Evolutionary conservation across 1,139 yeast species (phyloP).

Genomic region (Sugiyamaella japonica): DNA sequence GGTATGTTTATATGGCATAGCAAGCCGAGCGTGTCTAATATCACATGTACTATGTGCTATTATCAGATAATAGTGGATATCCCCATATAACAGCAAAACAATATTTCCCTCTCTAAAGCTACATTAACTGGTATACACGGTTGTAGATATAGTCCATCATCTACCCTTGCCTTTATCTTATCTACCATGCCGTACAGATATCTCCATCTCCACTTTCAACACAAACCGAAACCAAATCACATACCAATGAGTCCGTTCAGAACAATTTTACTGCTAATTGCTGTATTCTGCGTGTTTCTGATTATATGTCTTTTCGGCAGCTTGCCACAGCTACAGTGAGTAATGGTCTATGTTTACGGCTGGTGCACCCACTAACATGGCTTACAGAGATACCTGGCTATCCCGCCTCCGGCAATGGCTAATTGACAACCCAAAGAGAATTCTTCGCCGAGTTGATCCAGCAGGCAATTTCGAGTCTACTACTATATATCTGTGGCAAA

Average conservation of each 20-base stretch:
- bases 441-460: constrained; percentile 10
- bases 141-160: too few relatives aligned
- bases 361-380: neutral
- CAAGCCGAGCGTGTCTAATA: too few relatives aligned
- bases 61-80: too few relatives aligned
- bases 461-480: constrained; percentile 9
- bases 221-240: neutral
- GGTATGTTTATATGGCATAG: too few relatives aligned
- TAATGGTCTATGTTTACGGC: constrained; percentile 13
- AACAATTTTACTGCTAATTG: constrained; percentile 21
- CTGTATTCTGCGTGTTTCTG: constrained; percentile 31
- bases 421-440: constrained; percentile 4
- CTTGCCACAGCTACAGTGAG: constrained; percentile 48
- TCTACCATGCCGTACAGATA: too few relatives aligned
- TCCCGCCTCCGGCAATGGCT: constrained; percentile 22
- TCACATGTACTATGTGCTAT: too few relatives aligned
- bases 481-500: constrained; percentile 3
- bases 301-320: constrained; percentile 53
- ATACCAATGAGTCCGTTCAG: constrained; percentile 10
- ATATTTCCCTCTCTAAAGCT: too few relatives aligned
- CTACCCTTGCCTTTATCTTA: too few relatives aligned
- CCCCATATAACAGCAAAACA: too few relatives aligned
- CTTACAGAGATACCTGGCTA: constrained; percentile 20
- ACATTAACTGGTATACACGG: too few relatives aligned
- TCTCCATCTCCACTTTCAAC: too few relatives aligned